Evolutionary conservation across 2,329 filamentous ascomycete species (phyloP).

Genomic region (Pezicula radicicola): DNA sequence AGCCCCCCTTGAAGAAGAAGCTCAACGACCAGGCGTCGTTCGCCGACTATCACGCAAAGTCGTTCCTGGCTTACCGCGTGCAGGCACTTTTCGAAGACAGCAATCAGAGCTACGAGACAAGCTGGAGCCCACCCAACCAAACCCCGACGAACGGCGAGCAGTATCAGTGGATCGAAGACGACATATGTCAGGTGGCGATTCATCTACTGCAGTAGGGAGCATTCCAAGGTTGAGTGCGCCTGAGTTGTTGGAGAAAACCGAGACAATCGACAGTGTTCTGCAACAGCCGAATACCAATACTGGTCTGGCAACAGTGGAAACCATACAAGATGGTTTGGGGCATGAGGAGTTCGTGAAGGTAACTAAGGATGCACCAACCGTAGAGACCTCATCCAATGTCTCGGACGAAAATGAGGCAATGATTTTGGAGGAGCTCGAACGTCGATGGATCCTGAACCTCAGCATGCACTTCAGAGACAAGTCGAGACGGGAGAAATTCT

Average conservation of each 20-base stretch:
- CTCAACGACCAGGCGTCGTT: constrained; percentile 19
- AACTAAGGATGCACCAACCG: constrained; percentile 17
- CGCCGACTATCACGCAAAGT: constrained; percentile 48
- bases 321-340: constrained; percentile 14
- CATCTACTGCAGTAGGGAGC: constrained; percentile 16
- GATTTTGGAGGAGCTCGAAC: constrained; percentile 79
- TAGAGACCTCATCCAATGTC: constrained; percentile 26
- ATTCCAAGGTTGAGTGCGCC: constrained; percentile 25
- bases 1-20: constrained; percentile 13
- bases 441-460: constrained; percentile 91
- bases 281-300: constrained; percentile 6
- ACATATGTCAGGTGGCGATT: constrained; percentile 16
- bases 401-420: constrained; percentile 48
- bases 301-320: constrained; percentile 2
- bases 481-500: constrained; percentile 94
- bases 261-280: constrained; percentile 16
- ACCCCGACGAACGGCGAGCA: constrained; percentile 66
- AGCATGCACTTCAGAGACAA: constrained; percentile 98
- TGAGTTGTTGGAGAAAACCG: constrained; percentile 22
- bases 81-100: constrained; percentile 78
- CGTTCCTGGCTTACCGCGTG: constrained; percentile 74
- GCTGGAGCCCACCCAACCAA: constrained; percentile 62
- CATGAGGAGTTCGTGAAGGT: constrained; percentile 25
- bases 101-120: constrained; percentile 76
- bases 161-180: constrained; percentile 58